Base-by-base conservation (phyloP, 75 land plant genomes). In the Pinus taeda region DNA sequence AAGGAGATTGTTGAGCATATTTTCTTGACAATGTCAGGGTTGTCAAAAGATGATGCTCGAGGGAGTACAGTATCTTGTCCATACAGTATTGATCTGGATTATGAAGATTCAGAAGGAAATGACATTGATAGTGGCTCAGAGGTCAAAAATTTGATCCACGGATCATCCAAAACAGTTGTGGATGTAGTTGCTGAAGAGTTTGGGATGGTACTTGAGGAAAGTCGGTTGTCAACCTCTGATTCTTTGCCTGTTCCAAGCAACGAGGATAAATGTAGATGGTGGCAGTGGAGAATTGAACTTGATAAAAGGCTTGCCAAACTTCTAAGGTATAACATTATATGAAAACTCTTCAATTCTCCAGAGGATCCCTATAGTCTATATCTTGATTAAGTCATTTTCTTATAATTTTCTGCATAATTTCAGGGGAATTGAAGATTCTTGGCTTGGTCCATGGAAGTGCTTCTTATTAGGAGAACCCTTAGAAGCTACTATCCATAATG, bases 401-500 rank as follows among this genome's bases (percentile, higher is more conserved):
- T 22, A 75, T 21, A 73, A 30, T 22, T 4, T 22, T 78, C n/a
- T 20, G 57, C 15, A 4, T 53, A 53, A 17, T 57, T 60, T 2
- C 83, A 96, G 94, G 74, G 70, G 79, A 39, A 77, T 96, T 76
- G 99, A 93, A 83, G 84, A 93, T 55, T 77, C 79, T 37, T 96
- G 99, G 99, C 74, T 96, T 21, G 99, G 99, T 45, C 83, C 86
- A 14, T 96, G 93, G 93, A 90, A 82, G 62, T 92, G 90, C 59
- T 59, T 96, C 69, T 85, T 96, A 59, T 75, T 90, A 63, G 94
- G 93, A 57, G 85, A 89, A 58, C 84, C 82, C 22, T 74, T 66
- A 53, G 65, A 83, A 56, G 36, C 55, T 57, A 55, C 77, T 14
- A 14, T 22, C 15, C 62, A 82, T 33, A 82, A 89, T 57, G 74